Evolutionary conservation across 2,329 filamentous ascomycete genomes (phyloP).

Genomic region (Diaporthe humulicola): DNA sequence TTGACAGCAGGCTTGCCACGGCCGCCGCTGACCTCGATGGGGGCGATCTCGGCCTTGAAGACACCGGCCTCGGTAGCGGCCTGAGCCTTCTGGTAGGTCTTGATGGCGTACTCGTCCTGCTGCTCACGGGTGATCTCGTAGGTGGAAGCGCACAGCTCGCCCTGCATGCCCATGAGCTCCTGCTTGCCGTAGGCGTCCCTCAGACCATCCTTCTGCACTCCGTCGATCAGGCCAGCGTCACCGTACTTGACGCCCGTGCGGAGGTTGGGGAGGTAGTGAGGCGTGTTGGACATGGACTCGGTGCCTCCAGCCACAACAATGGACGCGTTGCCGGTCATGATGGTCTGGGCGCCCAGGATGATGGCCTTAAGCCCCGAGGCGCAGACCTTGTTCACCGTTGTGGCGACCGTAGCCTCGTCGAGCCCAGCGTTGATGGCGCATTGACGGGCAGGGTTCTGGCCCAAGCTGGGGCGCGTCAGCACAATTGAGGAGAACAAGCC

Average conservation of each 20-base stretch:
- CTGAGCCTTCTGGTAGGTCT: conserved; percentile 93
- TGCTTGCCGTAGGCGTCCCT: conserved; percentile 92
- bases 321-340: conserved; percentile 94
- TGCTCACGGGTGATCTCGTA: conserved; percentile 84
- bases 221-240: conserved; percentile 89
- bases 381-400: conserved; percentile 99
- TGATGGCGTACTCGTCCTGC: conserved; percentile 97
- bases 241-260: conserved; percentile 94
- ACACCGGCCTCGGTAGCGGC: conserved; percentile 83
- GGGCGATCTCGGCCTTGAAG: conserved; percentile 89
- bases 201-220: conserved; percentile 92
- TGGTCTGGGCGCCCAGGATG: conserved; percentile 94
- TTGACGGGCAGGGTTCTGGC: conserved; percentile 96
- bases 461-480: conserved; percentile 71
- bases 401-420: conserved; percentile 82
- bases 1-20: conserved; percentile 89
- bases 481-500: not conserved
- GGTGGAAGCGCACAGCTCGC: conserved; percentile 90
- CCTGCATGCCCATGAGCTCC: conserved; percentile 96
- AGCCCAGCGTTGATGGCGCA: conserved; percentile 92
- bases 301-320: conserved; percentile 94
- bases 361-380: conserved; percentile 95
- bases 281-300: conserved; percentile 98
- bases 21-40: conserved; percentile 87
- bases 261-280: conserved; percentile 92